phyloP scores from a whole-genome alignment of 2,329 filamentous ascomycete genomes.

The Fusarium praegraminearum region DNA sequence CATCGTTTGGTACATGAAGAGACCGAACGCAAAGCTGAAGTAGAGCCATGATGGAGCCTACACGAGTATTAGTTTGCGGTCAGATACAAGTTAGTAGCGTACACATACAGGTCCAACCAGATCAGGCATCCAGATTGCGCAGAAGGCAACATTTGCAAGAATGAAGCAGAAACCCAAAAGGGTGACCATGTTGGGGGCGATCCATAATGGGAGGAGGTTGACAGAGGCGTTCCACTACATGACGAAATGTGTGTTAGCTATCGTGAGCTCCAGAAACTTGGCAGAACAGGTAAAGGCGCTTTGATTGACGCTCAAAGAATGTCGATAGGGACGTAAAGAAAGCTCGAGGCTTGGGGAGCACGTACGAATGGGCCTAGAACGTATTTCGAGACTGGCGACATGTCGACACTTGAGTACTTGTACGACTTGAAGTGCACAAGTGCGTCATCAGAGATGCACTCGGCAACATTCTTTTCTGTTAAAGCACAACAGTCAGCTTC shows the following conservation, averaged over 20 bases:
- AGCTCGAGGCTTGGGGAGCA: conserved; percentile 31
- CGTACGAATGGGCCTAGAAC: conserved; percentile 95
- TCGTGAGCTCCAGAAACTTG: conserved; percentile 18
- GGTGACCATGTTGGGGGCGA: conserved; percentile 98
- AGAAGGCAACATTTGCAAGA: conserved; percentile 78
- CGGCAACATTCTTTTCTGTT: conserved; percentile 66
- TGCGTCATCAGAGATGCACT: conserved; percentile 89
- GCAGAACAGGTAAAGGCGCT: not conserved
- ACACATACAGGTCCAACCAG: conserved; percentile 83
- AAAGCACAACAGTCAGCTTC: conserved; percentile 3
- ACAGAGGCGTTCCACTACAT: conserved; percentile 96
- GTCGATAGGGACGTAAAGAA: conserved; percentile 15
- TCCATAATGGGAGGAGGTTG: conserved; percentile 91
- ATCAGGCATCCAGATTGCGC: conserved; percentile 88
- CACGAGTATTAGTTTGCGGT: conserved; percentile 24
- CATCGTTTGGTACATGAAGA: conserved; percentile 99
- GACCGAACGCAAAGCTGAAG: conserved; percentile 92
- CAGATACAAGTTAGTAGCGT: not conserved
- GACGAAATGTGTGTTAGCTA: conserved; percentile 38
- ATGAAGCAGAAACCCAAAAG: conserved; percentile 96
- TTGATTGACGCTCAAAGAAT: not conserved
- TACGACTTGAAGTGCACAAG: conserved; percentile 92
- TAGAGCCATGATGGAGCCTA: conserved; percentile 92
- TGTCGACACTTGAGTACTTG: conserved; percentile 98
- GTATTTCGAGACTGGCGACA: conserved; percentile 92